phyloP scores from a whole-genome alignment of 148 eudicot species.

The Rhododendron simsii region DNA sequence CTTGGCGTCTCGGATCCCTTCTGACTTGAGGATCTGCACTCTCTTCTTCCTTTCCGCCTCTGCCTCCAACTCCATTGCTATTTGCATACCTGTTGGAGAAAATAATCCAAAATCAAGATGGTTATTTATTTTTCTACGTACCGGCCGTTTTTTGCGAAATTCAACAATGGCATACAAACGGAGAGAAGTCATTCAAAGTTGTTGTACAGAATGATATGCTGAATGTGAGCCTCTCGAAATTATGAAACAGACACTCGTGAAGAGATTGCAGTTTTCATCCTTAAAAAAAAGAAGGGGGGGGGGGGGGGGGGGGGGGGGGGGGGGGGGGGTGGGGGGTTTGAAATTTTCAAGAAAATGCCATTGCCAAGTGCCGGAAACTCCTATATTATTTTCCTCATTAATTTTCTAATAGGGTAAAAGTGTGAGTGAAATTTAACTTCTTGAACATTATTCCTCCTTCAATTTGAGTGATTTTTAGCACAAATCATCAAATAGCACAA shows the following conservation, averaged over 20 bases:
- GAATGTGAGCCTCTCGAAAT: not conserved
- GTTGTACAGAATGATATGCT: not conserved
- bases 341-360: not conserved
- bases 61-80: conserved; percentile 1
- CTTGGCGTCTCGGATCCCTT: not conserved
- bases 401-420: no score
- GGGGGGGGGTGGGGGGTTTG: no score
- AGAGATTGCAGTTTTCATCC: no score
- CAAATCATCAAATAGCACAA: no score
- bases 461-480: no score
- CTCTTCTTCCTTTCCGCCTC: conserved; percentile 4
- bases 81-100: not conserved
- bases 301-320: no score
- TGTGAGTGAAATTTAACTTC: no score
- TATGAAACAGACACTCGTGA: not conserved
- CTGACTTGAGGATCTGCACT: not conserved
- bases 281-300: no score
- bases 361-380: not conserved
- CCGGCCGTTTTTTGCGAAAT: not conserved
- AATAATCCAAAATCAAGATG: not conserved
- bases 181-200: not conserved
- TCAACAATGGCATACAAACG: not conserved
- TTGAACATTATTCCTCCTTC: no score
- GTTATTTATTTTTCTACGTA: no score
- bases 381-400: no score